Conservation (phyloP, 768 basidiomycete species). For the Russula brevipes region DNA sequence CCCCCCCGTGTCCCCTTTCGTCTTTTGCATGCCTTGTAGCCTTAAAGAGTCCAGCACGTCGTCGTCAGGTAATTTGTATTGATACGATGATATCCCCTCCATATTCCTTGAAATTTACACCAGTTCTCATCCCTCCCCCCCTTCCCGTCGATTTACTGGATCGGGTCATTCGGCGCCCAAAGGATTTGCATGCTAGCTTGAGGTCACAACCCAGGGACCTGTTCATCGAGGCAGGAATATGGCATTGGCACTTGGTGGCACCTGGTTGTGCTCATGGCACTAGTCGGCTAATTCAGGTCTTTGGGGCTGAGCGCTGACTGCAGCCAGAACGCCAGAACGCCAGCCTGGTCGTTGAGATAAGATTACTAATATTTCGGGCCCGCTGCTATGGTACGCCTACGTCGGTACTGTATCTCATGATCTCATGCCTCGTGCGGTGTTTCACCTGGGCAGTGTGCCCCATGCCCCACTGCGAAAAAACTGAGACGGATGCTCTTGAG, state of each 20-base stretch:
- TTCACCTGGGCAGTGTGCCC: too few species aligned
- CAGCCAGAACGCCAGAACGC: too few species aligned
- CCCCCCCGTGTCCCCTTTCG: not conserved
- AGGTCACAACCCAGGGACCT: not conserved
- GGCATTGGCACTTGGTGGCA: too few species aligned
- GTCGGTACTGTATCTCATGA: too few species aligned
- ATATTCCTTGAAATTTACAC: not conserved
- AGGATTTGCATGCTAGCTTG: not conserved
- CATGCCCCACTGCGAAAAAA: too few species aligned
- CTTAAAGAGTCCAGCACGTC: slow-evolving; percentile 1
- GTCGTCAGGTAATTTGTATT: slow-evolving; percentile 7
- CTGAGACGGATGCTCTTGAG: not conserved
- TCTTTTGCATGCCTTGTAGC: slow-evolving; percentile 13
- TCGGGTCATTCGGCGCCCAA: not conserved
- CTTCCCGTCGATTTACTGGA: too few species aligned
- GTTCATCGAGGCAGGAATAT: too few species aligned
- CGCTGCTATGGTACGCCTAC: not conserved
- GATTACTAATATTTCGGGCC: not conserved
- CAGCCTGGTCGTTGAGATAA: not conserved
- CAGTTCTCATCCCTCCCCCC: not conserved
- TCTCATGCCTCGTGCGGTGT: too few species aligned
- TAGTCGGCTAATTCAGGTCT: too few species aligned
- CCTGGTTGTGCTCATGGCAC: too few species aligned
- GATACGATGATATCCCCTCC: not conserved
- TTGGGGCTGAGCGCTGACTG: too few species aligned